These are phyloP conservation scores for Diplodia intermedia DNA, from an alignment of 2,329 filamentous ascomycete genomes.

Conservation along the genomic window DNA sequence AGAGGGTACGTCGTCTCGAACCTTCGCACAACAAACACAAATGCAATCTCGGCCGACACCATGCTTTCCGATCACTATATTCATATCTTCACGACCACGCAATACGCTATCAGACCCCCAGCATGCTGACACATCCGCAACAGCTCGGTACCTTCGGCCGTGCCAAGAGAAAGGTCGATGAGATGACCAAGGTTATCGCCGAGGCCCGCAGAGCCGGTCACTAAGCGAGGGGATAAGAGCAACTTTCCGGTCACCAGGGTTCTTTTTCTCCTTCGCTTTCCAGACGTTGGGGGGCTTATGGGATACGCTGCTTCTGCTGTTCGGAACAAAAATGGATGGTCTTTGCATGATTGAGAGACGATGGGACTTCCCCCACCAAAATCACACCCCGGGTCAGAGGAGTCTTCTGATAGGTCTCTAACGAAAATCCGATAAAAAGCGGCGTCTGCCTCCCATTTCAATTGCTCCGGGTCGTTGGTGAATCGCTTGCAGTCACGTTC, in stretches of 20 bases:
- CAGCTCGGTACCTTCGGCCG: conserved; percentile 98
- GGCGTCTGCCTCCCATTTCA: conserved; percentile 22
- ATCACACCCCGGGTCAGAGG: conserved; percentile 24
- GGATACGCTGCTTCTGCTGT: conserved; percentile 16
- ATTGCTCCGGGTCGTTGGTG: background rate
- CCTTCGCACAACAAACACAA: background rate
- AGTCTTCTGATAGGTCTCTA: conserved; percentile 21
- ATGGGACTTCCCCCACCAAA: conserved; percentile 21
- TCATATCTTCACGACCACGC: conserved; percentile 4
- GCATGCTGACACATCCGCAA: conserved; percentile 39
- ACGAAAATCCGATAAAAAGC: conserved; percentile 29
- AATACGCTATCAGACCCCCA: background rate
- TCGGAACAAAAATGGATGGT: conserved; percentile 27
- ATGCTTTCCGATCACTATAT: background rate
- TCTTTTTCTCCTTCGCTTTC: conserved; percentile 28
- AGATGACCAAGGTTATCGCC: conserved; percentile 97
- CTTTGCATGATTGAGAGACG: conserved; percentile 22
- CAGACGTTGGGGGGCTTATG: conserved; percentile 9
- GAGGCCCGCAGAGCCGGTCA: conserved; percentile 84
- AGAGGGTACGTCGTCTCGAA: conserved; percentile 72
- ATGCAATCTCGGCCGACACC: background rate
- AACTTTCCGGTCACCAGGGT: conserved; percentile 27
- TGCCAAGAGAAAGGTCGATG: conserved; percentile 99
- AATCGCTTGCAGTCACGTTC: background rate
- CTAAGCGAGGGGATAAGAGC: conserved; percentile 53